These are phyloP conservation scores for Hyphopichia pseudoburtonii DNA, from an alignment of 1,139 yeast genomes.

Conservation along the genomic window DNA sequence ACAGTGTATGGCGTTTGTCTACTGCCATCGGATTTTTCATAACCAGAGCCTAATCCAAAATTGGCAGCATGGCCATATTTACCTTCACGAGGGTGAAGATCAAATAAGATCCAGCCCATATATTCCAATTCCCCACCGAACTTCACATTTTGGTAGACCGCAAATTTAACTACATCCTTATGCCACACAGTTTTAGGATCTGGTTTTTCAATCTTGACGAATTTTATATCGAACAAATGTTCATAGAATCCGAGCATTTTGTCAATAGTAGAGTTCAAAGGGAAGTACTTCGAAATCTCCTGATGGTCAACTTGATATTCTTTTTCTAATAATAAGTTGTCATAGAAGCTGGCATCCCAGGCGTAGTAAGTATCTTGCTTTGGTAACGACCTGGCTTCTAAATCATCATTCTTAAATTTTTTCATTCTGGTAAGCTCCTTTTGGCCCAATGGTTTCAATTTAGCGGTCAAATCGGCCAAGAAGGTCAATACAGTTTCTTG, in stretches of 20 bases:
- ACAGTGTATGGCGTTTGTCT: conserved; percentile 71
- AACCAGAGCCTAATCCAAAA: conserved; percentile 70
- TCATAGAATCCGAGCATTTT: conserved; percentile 74
- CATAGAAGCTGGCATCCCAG: conserved; percentile 75
- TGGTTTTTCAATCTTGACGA: conserved; percentile 48
- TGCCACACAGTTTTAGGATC: conserved; percentile 56
- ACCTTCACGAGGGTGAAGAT: conserved; percentile 81
- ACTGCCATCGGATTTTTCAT: conserved; percentile 43
- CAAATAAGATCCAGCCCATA: conserved; percentile 78
- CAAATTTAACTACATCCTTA: conserved; percentile 70
- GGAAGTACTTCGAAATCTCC: conserved; percentile 75
- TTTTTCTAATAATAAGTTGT: conserved; percentile 61
- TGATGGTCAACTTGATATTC: conserved; percentile 72
- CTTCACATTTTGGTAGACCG: conserved; percentile 60
- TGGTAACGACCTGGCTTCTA: conserved; percentile 38
- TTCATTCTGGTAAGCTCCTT: conserved; percentile 52
- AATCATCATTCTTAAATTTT: conserved; percentile 55
- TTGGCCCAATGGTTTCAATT: conserved; percentile 58
- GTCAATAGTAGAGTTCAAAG: conserved; percentile 62
- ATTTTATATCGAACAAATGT: conserved; percentile 63
- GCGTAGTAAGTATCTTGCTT: conserved; percentile 51
- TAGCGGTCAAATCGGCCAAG: conserved; percentile 57
- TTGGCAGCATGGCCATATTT: conserved; percentile 89
- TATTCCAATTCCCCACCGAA: conserved; percentile 58
- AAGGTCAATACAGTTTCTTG: conserved; percentile 60